phyloP scores from a whole-genome alignment of 345 rosid genomes.

The Populus tremula region DNA sequence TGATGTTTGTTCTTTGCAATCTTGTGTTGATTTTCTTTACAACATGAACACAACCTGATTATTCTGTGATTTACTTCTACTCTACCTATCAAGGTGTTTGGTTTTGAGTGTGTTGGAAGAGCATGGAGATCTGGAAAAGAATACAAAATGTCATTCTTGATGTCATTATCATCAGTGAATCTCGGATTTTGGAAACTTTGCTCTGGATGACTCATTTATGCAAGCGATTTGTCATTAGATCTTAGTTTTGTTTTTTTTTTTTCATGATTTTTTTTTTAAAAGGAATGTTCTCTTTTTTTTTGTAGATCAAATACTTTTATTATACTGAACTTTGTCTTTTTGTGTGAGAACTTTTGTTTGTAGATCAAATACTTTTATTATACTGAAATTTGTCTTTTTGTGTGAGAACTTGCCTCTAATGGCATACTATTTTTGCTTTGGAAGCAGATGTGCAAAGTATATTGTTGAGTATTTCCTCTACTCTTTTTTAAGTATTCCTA shows the following conservation, averaged over 20 bases:
- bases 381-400: neutral
- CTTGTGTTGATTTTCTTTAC: neutral
- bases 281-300: neutral
- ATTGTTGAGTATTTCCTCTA: neutral
- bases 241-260: too few species aligned
- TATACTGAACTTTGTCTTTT: too few species aligned
- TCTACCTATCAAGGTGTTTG: neutral
- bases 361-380: too few species aligned
- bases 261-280: neutral
- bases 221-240: too few species aligned
- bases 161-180: too few species aligned
- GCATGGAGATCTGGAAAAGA: neutral
- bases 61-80: neutral
- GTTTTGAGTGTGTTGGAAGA: neutral
- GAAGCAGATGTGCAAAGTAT: neutral
- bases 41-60: neutral
- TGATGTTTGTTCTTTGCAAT: neutral
- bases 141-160: neutral
- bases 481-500: neutral
- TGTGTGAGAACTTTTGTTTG: neutral
- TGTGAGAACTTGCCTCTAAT: neutral
- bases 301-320: neutral
- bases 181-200: too few species aligned
- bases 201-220: too few species aligned
- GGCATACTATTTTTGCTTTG: neutral